Base-by-base conservation (phyloP, 371 early-diverging fungal species). In the Haplosporangium sp. region DNA sequence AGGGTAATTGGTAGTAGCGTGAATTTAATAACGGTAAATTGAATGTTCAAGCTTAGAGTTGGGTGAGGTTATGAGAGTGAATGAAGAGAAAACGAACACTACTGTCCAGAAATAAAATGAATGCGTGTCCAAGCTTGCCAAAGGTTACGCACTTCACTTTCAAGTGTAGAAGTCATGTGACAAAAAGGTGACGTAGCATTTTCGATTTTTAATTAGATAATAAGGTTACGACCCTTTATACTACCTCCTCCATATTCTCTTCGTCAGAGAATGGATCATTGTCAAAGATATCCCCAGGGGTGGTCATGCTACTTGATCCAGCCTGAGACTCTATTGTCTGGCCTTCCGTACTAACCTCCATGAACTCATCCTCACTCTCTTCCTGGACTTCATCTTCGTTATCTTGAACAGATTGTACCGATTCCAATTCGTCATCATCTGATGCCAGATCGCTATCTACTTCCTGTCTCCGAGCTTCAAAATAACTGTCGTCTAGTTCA, bases 241-340 rank as follows among this genome's bases (percentile, higher is more conserved):
- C 27, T 15, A 76, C 64, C n/a, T 76, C 68, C 40, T 71, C 67
- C 76, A 71, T 71, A 10, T 76, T 67, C 2, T 65, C 67, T 45
- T 71, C 76, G 3, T 55, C 72, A 9, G 67, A 67, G 47, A 45
- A 66, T 3, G 61, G 42, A 0, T 63, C 74, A 7, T 57, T 58
- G 1, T 55, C 64, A 38, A 60, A 67, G 0, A 35, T 45, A 5
- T 76, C 71, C 37, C 38, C 53, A 0, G 38, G 35, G 34, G 67
- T 57, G 34, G 27, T 3, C 42, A 47, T 40, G 27, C 34, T 40
- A 38, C 42, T 19, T 35, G 47, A 7, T 2, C 11, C 50, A 45
- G 47, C 17, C 1, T 37, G 37, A 7, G 35, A 19, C 34, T 48
- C 38, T 56, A 37, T 38, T 20, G 66, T 34, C 40, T 37, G 48